Evolutionary conservation across 768 basidiomycete species (phyloP).

Genomic region (Hydnum rufescens): DNA sequence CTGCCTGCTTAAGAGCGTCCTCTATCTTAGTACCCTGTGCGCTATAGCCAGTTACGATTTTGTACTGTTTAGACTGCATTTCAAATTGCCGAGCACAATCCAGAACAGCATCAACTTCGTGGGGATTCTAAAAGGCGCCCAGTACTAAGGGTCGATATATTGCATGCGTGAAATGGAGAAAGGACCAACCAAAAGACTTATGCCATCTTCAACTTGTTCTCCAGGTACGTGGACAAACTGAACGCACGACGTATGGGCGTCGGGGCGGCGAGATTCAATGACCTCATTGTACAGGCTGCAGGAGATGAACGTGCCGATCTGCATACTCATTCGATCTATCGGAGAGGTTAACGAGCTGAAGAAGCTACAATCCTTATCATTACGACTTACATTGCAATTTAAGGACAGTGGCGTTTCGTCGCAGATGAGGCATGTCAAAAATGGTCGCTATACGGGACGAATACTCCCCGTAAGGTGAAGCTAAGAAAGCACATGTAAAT

Average conservation of each 20-base stretch:
- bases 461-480: not conserved
- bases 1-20: slow-evolving; percentile 27
- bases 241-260: slow-evolving; percentile 29
- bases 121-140: slow-evolving; percentile 29
- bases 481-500: not conserved
- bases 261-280: slow-evolving; percentile 33
- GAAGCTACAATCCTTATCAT: too few species aligned
- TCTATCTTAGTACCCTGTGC: slow-evolving; percentile 44
- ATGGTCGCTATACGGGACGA: slow-evolving; percentile 28
- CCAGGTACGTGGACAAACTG: slow-evolving; percentile 37
- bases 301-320: slow-evolving; percentile 58
- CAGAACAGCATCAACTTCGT: slow-evolving; percentile 36
- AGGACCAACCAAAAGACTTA: slow-evolving; percentile 29
- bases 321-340: slow-evolving; percentile 73
- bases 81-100: slow-evolving; percentile 31
- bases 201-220: slow-evolving; percentile 21
- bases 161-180: not conserved
- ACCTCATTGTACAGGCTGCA: slow-evolving; percentile 38
- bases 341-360: too few species aligned
- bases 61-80: slow-evolving; percentile 23
- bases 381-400: too few species aligned
- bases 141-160: not conserved
- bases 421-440: slow-evolving; percentile 53
- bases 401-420: slow-evolving; percentile 30
- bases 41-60: slow-evolving; percentile 70